Evolutionary conservation across 78 protist genomes (phyloP), one percentile per base, ranked within the genome.

Genomic region (Creolimax fragrantissima): DNA sequence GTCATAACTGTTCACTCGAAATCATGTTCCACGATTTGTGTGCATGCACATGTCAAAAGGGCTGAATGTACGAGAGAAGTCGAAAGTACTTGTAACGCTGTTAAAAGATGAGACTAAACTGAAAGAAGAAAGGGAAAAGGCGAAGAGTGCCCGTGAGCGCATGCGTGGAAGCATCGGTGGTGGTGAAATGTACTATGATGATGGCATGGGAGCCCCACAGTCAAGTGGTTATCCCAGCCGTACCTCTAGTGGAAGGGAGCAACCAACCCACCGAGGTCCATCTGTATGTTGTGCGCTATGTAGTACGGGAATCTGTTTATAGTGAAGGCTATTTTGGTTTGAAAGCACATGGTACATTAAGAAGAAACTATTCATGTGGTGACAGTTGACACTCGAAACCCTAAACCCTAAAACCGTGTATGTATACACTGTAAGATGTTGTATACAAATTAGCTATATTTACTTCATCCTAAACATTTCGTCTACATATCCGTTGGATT

Each of bases 21-120:
- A 43, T 2, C 58, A 3, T 39, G 3, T n/a, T n/a, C n/a, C n/a
- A n/a, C n/a, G n/a, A n/a, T n/a, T n/a, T n/a, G n/a, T n/a, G n/a
- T n/a, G n/a, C 74, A 58, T 58, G 11, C 74, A 58, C 74, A 58
- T 17, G 74, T 24, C 74, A 58, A n/a, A n/a, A n/a, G n/a, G n/a
- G n/a, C n/a, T n/a, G 37, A 44, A 90, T 84, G 93, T 91, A 6
- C 93, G 93, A 32, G 81, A 91, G 74, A 5, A 36, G 74, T 84
- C 94, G 6, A 83, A 91, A 89, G 32, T 45, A 2, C 74, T 91
- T 3, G 81, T 45, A 3, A 81, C 58, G n/a, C 93, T 91, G 37
- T 45, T 91, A 41, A 91, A 83, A 43, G 93, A 91, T 4, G 83
- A 42, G 3, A 42, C 2, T n/a, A 85, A 47, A 24, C 43, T 83